A percentile compares a stretch with the other conserved stretches of the same genome.
Conservation (phyloP, 2,329 filamentous ascomycete genomes). For the Akanthomyces lecanii region DNA sequence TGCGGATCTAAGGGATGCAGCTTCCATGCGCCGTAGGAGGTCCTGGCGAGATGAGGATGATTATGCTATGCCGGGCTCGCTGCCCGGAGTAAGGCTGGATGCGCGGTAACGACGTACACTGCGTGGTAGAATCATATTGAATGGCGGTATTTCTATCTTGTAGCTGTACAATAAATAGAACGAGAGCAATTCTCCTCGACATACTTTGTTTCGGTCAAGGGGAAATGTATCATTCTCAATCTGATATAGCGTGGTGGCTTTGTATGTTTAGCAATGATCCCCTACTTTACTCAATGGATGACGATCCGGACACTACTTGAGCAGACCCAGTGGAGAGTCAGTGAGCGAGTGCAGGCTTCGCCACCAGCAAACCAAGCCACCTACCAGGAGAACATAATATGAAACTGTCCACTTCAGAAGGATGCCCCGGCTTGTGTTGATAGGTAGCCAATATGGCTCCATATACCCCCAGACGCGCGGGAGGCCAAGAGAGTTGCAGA, state of each 20-base stretch:
- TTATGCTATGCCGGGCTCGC: slow-evolving; percentile 44
- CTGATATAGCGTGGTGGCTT: neutral
- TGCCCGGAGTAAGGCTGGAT: slow-evolving; percentile 37
- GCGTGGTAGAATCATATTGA: neutral
- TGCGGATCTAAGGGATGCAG: slow-evolving; percentile 32
- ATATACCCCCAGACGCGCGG: slow-evolving; percentile 81
- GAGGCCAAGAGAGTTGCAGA: slow-evolving; percentile 90
- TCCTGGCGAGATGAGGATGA: slow-evolving; percentile 35
- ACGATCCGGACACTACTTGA: slow-evolving; percentile 10
- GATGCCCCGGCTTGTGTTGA: slow-evolving; percentile 22
- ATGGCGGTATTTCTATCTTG: neutral
- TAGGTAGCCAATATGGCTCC: slow-evolving; percentile 44
- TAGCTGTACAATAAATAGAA: neutral
- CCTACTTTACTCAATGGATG: neutral
- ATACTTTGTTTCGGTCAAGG: neutral
- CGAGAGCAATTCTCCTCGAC: neutral
- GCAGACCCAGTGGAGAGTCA: slow-evolving; percentile 36
- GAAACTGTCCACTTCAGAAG: slow-evolving; percentile 60
- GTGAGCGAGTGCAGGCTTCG: slow-evolving; percentile 68
- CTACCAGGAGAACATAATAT: slow-evolving; percentile 75
- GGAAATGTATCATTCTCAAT: neutral
- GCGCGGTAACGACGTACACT: slow-evolving; percentile 18
- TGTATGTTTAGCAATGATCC: neutral
- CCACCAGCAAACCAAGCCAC: slow-evolving; percentile 69
- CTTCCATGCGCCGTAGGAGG: slow-evolving; percentile 37